phyloP scores from a whole-genome alignment of 495 filamentous ascomycete species.

The Echria macrotheca region DNA sequence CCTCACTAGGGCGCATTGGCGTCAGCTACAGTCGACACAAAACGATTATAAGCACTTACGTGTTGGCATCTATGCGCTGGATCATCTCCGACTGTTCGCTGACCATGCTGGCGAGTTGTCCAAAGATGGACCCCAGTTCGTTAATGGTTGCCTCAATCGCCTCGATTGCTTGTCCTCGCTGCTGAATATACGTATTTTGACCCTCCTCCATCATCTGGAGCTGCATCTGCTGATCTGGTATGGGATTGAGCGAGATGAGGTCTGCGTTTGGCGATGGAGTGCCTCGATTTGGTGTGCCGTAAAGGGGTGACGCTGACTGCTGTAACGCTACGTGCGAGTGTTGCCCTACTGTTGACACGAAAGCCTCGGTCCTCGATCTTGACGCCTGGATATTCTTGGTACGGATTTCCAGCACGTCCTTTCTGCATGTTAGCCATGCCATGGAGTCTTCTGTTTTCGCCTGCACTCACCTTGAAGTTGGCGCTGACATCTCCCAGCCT shows the following conservation, averaged over 20 bases:
- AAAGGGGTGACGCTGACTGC: slow-evolving; percentile 74
- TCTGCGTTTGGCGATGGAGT: slow-evolving; percentile 57
- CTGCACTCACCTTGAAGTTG: slow-evolving; percentile 70
- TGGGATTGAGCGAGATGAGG: slow-evolving; percentile 79
- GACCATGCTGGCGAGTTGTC: slow-evolving; percentile 95
- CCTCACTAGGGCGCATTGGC: slow-evolving; percentile 63
- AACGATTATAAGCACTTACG: slow-evolving; percentile 30
- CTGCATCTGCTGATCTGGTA: slow-evolving; percentile 79
- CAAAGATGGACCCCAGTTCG: slow-evolving; percentile 92
- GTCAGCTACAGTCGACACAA: slow-evolving; percentile 7
- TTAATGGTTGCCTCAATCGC: slow-evolving; percentile 92
- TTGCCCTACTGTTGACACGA: slow-evolving; percentile 81
- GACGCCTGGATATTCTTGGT: slow-evolving; percentile 99
- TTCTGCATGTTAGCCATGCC: neutral
- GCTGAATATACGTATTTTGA: slow-evolving; percentile 83
- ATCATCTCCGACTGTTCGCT: slow-evolving; percentile 96
- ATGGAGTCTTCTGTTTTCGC: neutral
- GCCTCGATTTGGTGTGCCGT: slow-evolving; percentile 67
- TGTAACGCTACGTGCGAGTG: slow-evolving; percentile 56
- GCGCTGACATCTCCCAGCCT: slow-evolving; percentile 90
- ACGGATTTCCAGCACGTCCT: slow-evolving; percentile 86
- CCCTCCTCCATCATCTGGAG: slow-evolving; percentile 93
- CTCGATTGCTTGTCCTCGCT: slow-evolving; percentile 92
- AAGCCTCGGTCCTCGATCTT: slow-evolving; percentile 86
- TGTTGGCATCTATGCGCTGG: slow-evolving; percentile 89